Base-by-base conservation (phyloP, 2,329 filamentous ascomycete genomes). In the Fusarium globosum region DNA sequence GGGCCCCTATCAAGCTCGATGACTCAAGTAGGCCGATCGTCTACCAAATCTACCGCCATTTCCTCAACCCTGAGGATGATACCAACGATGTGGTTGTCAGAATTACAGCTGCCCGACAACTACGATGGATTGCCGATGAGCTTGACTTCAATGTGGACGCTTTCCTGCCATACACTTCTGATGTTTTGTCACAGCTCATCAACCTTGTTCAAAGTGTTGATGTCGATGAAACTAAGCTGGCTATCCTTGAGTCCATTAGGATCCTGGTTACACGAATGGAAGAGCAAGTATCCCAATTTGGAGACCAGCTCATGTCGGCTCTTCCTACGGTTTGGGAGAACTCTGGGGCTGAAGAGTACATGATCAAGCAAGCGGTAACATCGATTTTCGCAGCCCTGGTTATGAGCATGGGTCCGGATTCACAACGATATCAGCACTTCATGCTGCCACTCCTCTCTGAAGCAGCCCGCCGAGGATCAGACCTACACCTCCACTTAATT, bases 321-420 rank as follows among this genome's bases (percentile, higher is more conserved):
- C 86, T 98, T 12, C 95, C 96, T 1, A 87, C 87, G 8, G 86
- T 98, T 1, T 99, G 96, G 96, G 91, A 94, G 68, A 90, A 92
- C 58, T 94, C 94, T 6, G 94, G 92, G 2, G 83, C 85, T 5
- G 93, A 97, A 68, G 94, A 96, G 78, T 94, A 95, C 82, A 90
- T 98, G 81, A 93, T 98, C 86, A 98, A 98, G 82, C 95, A 98
- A 82, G 91, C 94, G 3, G 95, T 98, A 59, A 88, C 98, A 65
- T 94, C 93, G 6, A 92, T 98, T 43, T 90, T 98, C 58, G 88
- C 94, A 4, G 92, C 94, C 5, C 86, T 99, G 20, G 93, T 97
- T n/a, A 91, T 91, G 79, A 93, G 95, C 4, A 93, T 98, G 89
- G 94, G 93, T 67, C 87, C 89, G 18, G 89, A 92, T 15, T 96